Evolutionary conservation across 805 yeast genomes (phyloP).

Genomic region (Isabelozyma rhagii): DNA sequence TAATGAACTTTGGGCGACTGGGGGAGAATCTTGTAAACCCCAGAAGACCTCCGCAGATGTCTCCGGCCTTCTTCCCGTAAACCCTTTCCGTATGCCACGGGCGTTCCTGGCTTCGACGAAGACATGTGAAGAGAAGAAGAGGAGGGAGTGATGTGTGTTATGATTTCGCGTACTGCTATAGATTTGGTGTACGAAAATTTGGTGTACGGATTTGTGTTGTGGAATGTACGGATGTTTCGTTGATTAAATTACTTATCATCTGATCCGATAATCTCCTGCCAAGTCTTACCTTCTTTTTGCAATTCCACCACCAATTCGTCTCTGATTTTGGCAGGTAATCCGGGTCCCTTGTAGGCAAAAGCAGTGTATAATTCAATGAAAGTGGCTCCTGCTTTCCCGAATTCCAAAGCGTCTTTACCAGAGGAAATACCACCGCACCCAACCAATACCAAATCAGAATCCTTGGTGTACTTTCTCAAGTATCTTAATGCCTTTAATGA

Average conservation of each 20-base stretch:
- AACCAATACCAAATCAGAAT: constrained; percentile 66
- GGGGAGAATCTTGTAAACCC: constrained; percentile 29
- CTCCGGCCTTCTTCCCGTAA: constrained; percentile 3
- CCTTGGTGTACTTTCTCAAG: constrained; percentile 75
- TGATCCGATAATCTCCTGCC: constrained; percentile 75
- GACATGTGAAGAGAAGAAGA: constrained; percentile 10
- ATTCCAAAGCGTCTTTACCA: constrained; percentile 88
- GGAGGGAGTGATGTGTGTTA: constrained; percentile 17
- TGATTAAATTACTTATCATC: constrained; percentile 33
- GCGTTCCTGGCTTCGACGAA: constrained; percentile 13
- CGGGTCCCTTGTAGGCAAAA: constrained; percentile 92
- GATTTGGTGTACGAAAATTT: background rate
- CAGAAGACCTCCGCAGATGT: constrained; percentile 31
- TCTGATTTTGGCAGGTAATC: constrained; percentile 51
- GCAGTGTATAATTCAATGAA: constrained; percentile 85
- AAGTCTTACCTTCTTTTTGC: constrained; percentile 70
- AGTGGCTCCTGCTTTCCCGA: constrained; percentile 92
- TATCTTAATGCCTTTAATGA: constrained; percentile 67
- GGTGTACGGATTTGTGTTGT: background rate
- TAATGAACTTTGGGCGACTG: constrained; percentile 46
- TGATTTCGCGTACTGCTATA: background rate
- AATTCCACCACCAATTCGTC: constrained; percentile 47
- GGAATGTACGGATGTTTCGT: background rate
- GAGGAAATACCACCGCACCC: constrained; percentile 95
- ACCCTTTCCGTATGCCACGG: constrained; percentile 2